Evolutionary conservation across 495 filamentous ascomycete genomes (phyloP), one percentile per base, ranked within the genome.

Genomic region (Penicillium soppii): DNA sequence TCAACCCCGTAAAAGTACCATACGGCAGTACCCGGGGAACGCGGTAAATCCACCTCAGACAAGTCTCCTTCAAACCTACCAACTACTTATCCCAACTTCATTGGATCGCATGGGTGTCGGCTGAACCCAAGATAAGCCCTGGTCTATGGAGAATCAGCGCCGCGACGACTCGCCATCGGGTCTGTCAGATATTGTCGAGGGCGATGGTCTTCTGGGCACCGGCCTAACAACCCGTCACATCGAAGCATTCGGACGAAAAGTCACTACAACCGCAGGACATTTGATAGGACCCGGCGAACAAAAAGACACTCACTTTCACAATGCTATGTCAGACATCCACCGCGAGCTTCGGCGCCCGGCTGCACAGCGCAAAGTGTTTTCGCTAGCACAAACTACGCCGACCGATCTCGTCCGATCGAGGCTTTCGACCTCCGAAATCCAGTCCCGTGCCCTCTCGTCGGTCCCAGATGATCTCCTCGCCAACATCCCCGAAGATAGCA

Each of bases 241-340:
- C 54, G 91, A 96, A 71, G 90, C 91, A 30, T 96, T 99, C 71
- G 83, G 90, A 44, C 83, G 91, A 59, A 99, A 96, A 73, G 91
- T 99, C 49, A 92, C 92, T 21, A 90, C 89, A 19, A 97, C 94
- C 15, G 95, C 94, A 33, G 87, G 84, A 63, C 91, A 95, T 64
- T 76, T 99, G 54, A 91, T 96, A 45, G 85, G 82, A 43, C 85
- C 86, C 22, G 59, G 82, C 30, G 71, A 80, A 48, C 89, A 92
- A 39, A 66, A 58, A 33, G 21, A 42, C 46, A 68, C 78, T 17
- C 82, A 81, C 66, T 97, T 96, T 69, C 84, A 91, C 54, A 82
- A 78, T 75, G 92, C 94, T 59, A 87, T 99, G 83, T 83, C 74
- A 60, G 90, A 92, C 65, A 81, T 99, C 30, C 90, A 95, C 54